A percentile compares a stretch with the other conserved stretches of the same genome.
These are phyloP conservation scores for Polyporus tsugae DNA, from an alignment of 1,284 basidiomycete species.

Conservation along the genomic window DNA sequence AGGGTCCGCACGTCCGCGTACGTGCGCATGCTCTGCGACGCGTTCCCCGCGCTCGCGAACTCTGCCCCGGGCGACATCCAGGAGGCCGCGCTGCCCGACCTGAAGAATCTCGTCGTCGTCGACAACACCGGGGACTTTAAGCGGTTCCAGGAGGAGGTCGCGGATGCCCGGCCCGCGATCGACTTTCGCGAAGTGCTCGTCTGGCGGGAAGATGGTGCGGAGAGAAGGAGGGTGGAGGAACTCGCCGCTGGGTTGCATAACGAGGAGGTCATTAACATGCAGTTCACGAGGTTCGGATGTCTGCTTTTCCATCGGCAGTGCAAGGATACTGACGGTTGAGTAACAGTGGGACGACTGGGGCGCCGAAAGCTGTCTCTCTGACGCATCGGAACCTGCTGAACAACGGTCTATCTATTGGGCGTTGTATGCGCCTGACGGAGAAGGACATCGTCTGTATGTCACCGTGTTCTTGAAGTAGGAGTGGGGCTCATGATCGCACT, in stretches of 20 bases:
- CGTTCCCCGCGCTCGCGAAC: constrained; percentile 64
- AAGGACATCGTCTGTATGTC: constrained; percentile 72
- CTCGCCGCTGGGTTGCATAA: constrained; percentile 52
- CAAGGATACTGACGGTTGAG: background rate
- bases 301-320: background rate
- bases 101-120: constrained; percentile 75
- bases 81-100: constrained; percentile 64
- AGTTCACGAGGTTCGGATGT: constrained; percentile 76
- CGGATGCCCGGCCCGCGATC: constrained; percentile 57
- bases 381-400: constrained; percentile 84
- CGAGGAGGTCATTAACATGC: constrained; percentile 82
- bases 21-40: constrained; percentile 61
- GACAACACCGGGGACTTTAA: constrained; percentile 59
- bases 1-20: constrained; percentile 73
- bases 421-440: constrained; percentile 72
- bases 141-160: constrained; percentile 50
- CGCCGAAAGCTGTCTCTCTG: constrained; percentile 81
- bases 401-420: constrained; percentile 76
- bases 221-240: constrained; percentile 51
- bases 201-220: constrained; percentile 61
- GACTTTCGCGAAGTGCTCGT: constrained; percentile 75
- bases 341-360: constrained; percentile 78
- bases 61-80: constrained; percentile 65
- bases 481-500: background rate
- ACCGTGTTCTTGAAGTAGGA: background rate